Conservation (phyloP, 495 filamentous ascomycete species). For the Beverwykella pulmonaria region DNA sequence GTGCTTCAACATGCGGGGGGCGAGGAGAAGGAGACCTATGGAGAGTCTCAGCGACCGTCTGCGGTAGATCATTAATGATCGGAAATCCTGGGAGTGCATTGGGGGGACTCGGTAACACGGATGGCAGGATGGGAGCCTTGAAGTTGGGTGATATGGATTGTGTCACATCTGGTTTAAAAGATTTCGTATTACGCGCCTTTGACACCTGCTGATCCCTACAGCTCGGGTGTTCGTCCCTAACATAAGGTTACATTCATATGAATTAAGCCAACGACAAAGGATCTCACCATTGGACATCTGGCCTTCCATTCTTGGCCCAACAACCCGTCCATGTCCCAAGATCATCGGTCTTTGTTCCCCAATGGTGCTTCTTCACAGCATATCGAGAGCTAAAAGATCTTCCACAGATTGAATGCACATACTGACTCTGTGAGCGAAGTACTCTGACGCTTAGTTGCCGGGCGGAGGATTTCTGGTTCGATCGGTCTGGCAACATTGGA, state of each 20-base stretch:
- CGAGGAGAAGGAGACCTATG: neutral
- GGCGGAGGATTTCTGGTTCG: neutral
- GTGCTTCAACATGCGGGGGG: neutral
- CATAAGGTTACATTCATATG: neutral
- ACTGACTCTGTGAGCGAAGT: neutral
- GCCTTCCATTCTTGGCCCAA: slow-evolving; percentile 19
- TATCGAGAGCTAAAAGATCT: slow-evolving; percentile 7
- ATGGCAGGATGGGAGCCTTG: neutral
- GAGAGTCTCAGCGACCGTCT: slow-evolving; percentile 14
- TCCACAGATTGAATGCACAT: slow-evolving; percentile 19
- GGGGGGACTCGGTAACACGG: slow-evolving; percentile 1
- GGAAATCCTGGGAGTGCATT: slow-evolving; percentile 9
- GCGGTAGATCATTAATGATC: slow-evolving; percentile 6
- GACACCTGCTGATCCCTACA: slow-evolving; percentile 13
- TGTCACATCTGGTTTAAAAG: neutral
- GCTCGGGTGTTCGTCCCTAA: slow-evolving; percentile 25
- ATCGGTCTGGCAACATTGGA: neutral
- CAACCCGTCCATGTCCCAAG: slow-evolving; percentile 22
- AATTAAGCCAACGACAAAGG: neutral
- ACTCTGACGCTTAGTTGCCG: too few relatives aligned
- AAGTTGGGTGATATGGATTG: neutral
- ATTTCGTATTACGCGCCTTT: neutral
- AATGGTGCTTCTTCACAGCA: slow-evolving; percentile 32
- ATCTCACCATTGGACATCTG: slow-evolving; percentile 20
- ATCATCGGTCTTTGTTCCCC: slow-evolving; percentile 9